Percentiles rank a stretch among this genome's conserved stretches.
These are phyloP conservation scores for Heracleum sosnowskyi DNA, from an alignment of 129 eudicot genomes.

Conservation along the genomic window DNA sequence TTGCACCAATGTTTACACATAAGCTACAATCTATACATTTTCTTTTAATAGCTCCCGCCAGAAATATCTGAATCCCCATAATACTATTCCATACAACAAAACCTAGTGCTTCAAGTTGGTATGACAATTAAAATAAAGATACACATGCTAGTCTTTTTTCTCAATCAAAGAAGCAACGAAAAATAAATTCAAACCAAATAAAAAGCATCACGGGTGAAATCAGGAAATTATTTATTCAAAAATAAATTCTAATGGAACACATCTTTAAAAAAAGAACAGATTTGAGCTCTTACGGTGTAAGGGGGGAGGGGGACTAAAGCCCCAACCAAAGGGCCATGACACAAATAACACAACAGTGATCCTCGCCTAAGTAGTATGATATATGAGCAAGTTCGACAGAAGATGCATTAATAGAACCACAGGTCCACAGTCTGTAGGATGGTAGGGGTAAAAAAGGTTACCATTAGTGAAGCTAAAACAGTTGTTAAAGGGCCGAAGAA, in stretches of 20 bases:
- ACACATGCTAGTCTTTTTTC: not conserved
- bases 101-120: not conserved
- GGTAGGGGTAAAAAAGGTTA: not conserved
- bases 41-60: not conserved
- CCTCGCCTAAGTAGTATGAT: not conserved
- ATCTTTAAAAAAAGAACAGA: no score
- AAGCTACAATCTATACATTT: not conserved
- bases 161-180: not conserved
- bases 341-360: not conserved
- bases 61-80: not conserved
- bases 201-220: not conserved
- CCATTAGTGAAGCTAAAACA: not conserved
- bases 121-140: not conserved
- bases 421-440: not conserved
- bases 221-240: not conserved
- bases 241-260: not conserved
- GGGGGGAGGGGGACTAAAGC: not conserved
- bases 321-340: not conserved
- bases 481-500: not conserved
- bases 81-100: not conserved
- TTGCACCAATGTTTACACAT: not conserved
- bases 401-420: not conserved
- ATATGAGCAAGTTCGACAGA: not conserved
- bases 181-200: not conserved
- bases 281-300: not conserved